These are phyloP conservation scores for Taiwanofungus camphoratus DNA, from an alignment of 1,284 basidiomycete species.

Conservation along the genomic window DNA sequence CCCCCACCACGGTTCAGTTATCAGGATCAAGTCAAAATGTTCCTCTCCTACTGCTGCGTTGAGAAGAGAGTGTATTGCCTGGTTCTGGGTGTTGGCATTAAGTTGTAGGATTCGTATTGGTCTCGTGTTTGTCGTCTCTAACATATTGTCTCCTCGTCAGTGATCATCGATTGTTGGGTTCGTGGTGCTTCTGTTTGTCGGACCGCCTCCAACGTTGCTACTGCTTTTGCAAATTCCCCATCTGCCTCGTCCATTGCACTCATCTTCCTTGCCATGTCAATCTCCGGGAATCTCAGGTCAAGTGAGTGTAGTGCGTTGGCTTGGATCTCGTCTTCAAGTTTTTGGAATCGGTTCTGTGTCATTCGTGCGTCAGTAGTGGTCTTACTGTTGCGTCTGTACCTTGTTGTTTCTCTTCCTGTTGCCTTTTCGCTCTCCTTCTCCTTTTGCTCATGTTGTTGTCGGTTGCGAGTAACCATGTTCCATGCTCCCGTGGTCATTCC, in stretches of 20 bases:
- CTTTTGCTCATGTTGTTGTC: background rate
- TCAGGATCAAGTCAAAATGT: conserved; percentile 2
- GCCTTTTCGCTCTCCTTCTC: background rate
- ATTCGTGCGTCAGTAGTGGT: background rate
- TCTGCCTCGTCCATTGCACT: background rate
- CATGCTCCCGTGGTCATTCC: background rate
- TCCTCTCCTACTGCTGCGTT: background rate
- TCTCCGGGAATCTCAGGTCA: background rate
- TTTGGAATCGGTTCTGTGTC: background rate
- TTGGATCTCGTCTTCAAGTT: background rate
- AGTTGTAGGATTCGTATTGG: conserved; percentile 5
- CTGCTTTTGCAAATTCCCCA: background rate
- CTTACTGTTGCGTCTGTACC: background rate
- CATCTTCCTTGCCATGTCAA: background rate
- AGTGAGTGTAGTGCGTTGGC: background rate
- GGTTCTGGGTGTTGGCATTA: conserved; percentile 3
- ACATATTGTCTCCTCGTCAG: background rate
- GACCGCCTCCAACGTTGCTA: background rate
- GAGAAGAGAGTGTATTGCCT: background rate
- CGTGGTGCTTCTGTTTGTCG: background rate
- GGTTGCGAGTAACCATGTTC: background rate
- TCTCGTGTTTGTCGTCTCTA: background rate
- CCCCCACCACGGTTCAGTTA: conserved; percentile 6
- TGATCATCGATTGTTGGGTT: background rate
- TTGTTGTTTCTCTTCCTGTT: background rate